These are phyloP conservation scores for Alloteropsis semialata DNA, from an alignment of 176 grass and related monocot species.

Conservation along the genomic window DNA sequence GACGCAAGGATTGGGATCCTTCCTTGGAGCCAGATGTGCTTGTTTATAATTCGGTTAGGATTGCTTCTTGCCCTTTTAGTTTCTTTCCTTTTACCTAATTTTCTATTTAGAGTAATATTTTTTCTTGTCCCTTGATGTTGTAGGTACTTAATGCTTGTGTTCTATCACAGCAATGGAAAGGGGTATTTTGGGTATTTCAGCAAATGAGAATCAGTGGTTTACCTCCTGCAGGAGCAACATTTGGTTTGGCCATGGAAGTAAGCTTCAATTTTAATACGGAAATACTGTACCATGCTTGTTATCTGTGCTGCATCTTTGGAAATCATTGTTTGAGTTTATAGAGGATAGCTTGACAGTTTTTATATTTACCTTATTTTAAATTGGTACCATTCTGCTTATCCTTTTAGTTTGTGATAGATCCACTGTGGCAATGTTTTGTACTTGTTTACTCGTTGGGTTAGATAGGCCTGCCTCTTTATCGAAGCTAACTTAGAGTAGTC, in stretches of 20 bases:
- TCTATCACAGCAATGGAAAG: slow-evolving; percentile 82
- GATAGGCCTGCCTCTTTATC: neutral
- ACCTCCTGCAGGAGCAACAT: slow-evolving; percentile 74
- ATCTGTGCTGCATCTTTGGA: neutral
- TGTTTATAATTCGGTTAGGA: slow-evolving; percentile 75
- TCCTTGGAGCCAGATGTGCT: slow-evolving; percentile 82
- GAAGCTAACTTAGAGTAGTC: neutral
- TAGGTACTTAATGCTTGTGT: slow-evolving; percentile 93
- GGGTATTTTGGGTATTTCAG: slow-evolving; percentile 92
- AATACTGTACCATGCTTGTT: neutral
- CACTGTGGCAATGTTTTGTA: neutral
- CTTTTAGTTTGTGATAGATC: neutral
- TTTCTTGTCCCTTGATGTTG: slow-evolving; percentile 16
- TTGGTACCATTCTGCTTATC: neutral
- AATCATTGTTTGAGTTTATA: neutral
- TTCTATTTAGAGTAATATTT: slow-evolving; percentile 2
- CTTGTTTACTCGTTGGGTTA: neutral
- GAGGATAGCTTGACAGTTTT: neutral
- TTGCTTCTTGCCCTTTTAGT: slow-evolving; percentile 17
- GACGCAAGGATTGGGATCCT: slow-evolving; percentile 75
- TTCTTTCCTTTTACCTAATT: neutral
- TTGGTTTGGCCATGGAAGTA: slow-evolving; percentile 97
- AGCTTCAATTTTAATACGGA: neutral
- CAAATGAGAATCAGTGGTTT: slow-evolving; percentile 71
- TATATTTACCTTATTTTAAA: neutral